Percentiles rank a stretch among this genome's conserved stretches.
phyloP scores from a whole-genome alignment of 352 stramenopile genomes.

The Phytophthora sp. region DNA sequence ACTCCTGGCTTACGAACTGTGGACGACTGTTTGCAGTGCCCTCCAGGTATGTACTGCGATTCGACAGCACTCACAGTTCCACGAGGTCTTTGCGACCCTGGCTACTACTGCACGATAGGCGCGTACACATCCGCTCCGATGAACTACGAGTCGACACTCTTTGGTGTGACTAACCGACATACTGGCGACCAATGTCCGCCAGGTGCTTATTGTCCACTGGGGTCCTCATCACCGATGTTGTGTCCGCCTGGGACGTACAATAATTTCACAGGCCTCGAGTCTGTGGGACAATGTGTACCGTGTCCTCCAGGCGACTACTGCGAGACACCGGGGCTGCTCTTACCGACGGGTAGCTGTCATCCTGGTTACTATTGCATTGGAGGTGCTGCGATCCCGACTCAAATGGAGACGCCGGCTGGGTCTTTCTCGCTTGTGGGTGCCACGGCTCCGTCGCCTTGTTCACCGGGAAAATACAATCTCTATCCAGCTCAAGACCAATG shows the following conservation, averaged over 20 bases:
- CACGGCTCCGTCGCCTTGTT: conserved; percentile 51
- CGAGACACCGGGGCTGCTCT: conserved; percentile 61
- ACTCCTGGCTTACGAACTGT: conserved; percentile 70
- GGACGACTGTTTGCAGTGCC: conserved; percentile 87
- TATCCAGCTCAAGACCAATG: conserved; percentile 61
- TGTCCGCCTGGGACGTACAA: conserved; percentile 85
- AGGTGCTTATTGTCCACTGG: conserved; percentile 75
- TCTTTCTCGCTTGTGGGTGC: conserved; percentile 60
- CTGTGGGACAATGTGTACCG: conserved; percentile 68
- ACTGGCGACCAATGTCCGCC: conserved; percentile 71
- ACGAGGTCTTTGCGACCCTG: conserved; percentile 80
- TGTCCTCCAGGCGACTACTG: conserved; percentile 87
- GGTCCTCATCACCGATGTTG: conserved; percentile 54
- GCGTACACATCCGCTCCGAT: conserved; percentile 92
- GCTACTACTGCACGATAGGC: conserved; percentile 91
- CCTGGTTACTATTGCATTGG: conserved; percentile 84
- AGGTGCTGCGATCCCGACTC: conserved; percentile 55
- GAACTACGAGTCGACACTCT: conserved; percentile 71
- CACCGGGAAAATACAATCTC: conserved; percentile 67
- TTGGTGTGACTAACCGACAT: conserved; percentile 68
- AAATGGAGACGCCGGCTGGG: conserved; percentile 56
- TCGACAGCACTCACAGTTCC: conserved; percentile 76
- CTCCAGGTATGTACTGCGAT: conserved; percentile 93
- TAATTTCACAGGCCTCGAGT: conserved; percentile 75
- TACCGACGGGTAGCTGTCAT: conserved; percentile 78